A percentile compares a stretch with the other conserved stretches of the same genome.
Evolutionary conservation across 768 basidiomycete species (phyloP).

Genomic region (Lentinula edodes): DNA sequence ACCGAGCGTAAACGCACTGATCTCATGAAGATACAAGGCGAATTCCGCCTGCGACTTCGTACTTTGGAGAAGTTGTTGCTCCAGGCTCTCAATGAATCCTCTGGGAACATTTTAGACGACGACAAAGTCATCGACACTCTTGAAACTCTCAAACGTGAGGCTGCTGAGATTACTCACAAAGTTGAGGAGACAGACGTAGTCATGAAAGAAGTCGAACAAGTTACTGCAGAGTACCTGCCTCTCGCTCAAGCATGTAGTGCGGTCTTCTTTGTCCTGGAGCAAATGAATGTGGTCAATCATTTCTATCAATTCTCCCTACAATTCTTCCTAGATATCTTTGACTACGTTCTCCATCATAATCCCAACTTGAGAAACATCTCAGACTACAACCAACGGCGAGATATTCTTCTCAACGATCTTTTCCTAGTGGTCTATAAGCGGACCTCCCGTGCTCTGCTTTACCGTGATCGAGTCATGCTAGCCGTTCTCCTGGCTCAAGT

Average conservation of each 20-base stretch:
- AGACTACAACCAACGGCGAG: conserved; percentile 67
- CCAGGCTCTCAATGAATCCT: conserved; percentile 93
- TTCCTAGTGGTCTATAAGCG: conserved; percentile 86
- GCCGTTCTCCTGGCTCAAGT: conserved; percentile 88
- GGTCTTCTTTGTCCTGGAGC: conserved; percentile 95
- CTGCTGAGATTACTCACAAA: conserved; percentile 91
- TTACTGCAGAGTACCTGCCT: conserved; percentile 91
- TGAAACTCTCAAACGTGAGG: conserved; percentile 93
- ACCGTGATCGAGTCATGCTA: conserved; percentile 87
- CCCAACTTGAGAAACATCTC: conserved; percentile 79
- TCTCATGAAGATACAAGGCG: conserved; percentile 96
- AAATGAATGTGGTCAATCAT: conserved; percentile 89
- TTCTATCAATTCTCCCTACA: conserved; percentile 98
- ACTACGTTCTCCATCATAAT: conserved; percentile 88
- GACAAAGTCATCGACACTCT: conserved; percentile 97
- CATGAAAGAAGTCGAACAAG: conserved; percentile 95
- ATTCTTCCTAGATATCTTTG: conserved; percentile 99
- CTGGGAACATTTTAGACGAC: conserved; percentile 96
- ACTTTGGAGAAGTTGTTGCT: conserved; percentile 90
- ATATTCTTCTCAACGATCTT: conserved; percentile 80
- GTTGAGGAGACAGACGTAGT: conserved; percentile 95
- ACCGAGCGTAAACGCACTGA: conserved; percentile 94
- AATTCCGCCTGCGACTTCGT: conserved; percentile 89
- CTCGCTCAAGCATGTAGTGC: conserved; percentile 95
- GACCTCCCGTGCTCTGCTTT: conserved; percentile 84